A percentile compares a stretch with the other conserved stretches of the same genome.
These are phyloP conservation scores for Thamnidium elegans DNA, from an alignment of 192 early-diverging fungal species.

Conservation along the genomic window DNA sequence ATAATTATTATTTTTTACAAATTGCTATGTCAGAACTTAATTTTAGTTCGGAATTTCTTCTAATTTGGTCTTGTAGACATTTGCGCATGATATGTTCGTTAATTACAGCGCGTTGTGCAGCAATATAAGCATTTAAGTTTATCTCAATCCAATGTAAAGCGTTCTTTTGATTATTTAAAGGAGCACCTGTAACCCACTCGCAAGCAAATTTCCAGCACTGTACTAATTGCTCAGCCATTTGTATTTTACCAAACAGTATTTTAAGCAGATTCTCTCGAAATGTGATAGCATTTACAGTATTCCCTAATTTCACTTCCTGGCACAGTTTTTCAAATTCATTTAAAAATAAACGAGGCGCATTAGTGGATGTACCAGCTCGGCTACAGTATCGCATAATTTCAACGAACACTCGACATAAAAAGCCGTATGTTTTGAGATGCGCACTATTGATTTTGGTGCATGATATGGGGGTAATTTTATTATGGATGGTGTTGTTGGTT, in stretches of 20 bases:
- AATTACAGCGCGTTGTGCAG: neutral
- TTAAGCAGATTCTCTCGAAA: neutral
- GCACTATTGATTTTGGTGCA: neutral
- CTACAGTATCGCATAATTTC: neutral
- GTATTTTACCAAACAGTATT: conserved; percentile 14
- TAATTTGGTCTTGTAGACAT: too few species aligned
- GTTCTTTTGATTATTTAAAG: conserved; percentile 2
- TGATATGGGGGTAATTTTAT: neutral
- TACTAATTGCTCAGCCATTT: conserved; percentile 5
- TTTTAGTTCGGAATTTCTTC: too few species aligned
- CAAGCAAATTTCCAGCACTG: conserved; percentile 9
- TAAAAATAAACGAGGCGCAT: neutral
- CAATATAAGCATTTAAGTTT: neutral
- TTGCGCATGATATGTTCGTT: neutral
- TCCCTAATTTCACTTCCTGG: neutral
- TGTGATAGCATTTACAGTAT: neutral
- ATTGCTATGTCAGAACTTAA: too few species aligned
- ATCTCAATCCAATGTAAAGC: conserved; percentile 1
- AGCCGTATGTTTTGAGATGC: too few species aligned
- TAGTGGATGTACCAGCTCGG: neutral
- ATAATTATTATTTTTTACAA: neutral
- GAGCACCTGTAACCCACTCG: conserved; percentile 10
- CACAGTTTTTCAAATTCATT: conserved; percentile 4
- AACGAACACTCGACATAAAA: neutral
- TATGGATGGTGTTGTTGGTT: neutral